Conservation (phyloP, 2,329 filamentous ascomycete species). For the Metarhizium sp. region DNA sequence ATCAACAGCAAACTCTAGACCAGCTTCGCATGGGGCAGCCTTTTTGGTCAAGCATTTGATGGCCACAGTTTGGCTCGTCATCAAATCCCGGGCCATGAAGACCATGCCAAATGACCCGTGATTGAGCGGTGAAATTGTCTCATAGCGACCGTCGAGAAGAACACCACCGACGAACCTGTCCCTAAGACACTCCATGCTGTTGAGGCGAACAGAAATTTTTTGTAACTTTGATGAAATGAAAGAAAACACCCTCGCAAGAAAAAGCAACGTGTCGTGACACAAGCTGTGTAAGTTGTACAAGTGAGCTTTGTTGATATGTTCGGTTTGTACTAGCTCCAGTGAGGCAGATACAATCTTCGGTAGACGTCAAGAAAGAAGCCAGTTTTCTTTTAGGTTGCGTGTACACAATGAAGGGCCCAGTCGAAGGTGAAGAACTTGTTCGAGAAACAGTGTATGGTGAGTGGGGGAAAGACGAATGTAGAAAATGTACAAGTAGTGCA, state of each 20-base stretch:
- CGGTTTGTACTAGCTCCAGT: constrained; percentile 3
- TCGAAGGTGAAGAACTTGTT: neutral
- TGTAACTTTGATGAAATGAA: constrained; percentile 8
- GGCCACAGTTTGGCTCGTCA: constrained; percentile 72
- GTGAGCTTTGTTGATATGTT: constrained; percentile 10
- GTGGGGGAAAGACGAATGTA: constrained; percentile 3
- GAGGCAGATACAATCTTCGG: neutral
- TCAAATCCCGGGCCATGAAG: constrained; percentile 76
- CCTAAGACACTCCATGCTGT: constrained; percentile 72
- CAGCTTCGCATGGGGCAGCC: constrained; percentile 48
- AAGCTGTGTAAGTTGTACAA: constrained; percentile 20
- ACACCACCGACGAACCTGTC: constrained; percentile 71
- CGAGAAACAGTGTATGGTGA: neutral
- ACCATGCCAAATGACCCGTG: constrained; percentile 99
- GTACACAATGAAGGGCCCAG: neutral
- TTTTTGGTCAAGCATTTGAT: constrained; percentile 95
- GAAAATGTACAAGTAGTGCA: constrained; percentile 25
- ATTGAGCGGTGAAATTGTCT: constrained; percentile 89
- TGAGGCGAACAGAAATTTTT: constrained; percentile 7
- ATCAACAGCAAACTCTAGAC: constrained; percentile 62
- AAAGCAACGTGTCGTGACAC: constrained; percentile 11
- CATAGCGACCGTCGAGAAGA: constrained; percentile 80
- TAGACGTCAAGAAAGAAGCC: neutral
- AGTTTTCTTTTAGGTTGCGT: neutral
- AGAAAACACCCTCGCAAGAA: constrained; percentile 6